Conservation (phyloP, 106 monocot species). For the Agapanthus africanus region DNA sequence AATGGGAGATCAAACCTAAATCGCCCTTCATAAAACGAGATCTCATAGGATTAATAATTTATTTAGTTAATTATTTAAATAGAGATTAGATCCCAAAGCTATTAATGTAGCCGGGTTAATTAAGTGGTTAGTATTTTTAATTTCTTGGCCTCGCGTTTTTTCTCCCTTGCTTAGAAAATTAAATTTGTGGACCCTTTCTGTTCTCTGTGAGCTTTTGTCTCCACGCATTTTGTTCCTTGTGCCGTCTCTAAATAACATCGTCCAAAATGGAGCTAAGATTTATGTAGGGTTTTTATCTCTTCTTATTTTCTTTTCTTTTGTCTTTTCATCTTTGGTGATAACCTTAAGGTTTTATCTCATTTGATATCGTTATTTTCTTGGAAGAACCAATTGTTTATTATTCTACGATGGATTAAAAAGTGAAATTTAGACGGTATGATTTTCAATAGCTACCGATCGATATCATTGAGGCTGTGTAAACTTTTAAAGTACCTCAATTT, state of each 20-base stretch:
- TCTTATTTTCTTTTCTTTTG: too few species aligned
- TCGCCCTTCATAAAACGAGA: background rate
- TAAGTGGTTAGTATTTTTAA: background rate
- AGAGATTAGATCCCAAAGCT: conserved; percentile 1
- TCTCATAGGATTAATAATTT: background rate
- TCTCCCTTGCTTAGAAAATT: background rate
- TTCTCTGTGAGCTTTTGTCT: background rate
- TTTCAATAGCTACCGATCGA: too few species aligned
- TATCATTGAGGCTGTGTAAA: too few species aligned
- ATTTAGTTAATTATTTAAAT: too few species aligned
- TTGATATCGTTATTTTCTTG: too few species aligned
- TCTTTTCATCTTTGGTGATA: too few species aligned
- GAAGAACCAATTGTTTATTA: too few species aligned
- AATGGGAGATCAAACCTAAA: background rate
- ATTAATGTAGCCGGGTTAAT: background rate
- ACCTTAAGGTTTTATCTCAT: background rate
- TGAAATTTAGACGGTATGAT: too few species aligned
- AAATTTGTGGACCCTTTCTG: too few species aligned
- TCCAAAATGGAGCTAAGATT: background rate
- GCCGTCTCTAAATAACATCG: background rate
- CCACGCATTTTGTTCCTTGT: background rate
- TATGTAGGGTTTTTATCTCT: too few species aligned
- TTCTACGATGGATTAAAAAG: too few species aligned
- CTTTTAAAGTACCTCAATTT: too few species aligned
- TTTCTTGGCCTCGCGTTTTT: background rate